Percentiles rank a stretch among this genome's conserved stretches.
Conservation (phyloP, 208 protist species). For the Leishmania mexicana region DNA sequence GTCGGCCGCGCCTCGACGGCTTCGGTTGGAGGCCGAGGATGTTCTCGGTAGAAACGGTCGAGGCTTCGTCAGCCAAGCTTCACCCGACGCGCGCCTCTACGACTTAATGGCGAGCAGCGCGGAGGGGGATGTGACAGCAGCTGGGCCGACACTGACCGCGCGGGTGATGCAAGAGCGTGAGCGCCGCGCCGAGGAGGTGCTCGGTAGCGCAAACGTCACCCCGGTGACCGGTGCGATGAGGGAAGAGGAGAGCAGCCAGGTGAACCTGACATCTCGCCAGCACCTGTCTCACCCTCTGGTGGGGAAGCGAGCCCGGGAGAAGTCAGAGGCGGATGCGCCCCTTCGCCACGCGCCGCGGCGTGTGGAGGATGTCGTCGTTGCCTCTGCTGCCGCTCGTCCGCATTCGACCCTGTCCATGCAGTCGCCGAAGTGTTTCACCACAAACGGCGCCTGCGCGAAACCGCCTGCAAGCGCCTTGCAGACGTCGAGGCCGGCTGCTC, state of each 20-base stretch:
- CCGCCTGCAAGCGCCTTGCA: not conserved
- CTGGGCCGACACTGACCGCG: constrained; percentile 15
- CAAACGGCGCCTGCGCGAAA: not conserved
- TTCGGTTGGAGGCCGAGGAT: constrained; percentile 61
- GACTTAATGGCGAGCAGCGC: not conserved
- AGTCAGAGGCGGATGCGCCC: not conserved
- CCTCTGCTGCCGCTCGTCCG: not conserved
- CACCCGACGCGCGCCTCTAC: not conserved
- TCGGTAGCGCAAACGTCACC: not conserved
- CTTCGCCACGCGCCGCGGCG: not conserved
- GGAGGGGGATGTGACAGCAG: not conserved
- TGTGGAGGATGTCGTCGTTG: not conserved
- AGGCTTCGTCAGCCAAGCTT: not conserved
- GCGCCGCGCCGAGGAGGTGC: constrained; percentile 12
- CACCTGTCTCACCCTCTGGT: not conserved
- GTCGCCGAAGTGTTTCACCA: no score
- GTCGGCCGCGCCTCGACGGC: constrained; percentile 8
- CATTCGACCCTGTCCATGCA: not conserved
- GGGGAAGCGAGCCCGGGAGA: constrained; percentile 4
- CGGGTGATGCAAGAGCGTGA: constrained; percentile 23
- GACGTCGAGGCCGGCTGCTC: not conserved
- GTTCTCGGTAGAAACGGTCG: constrained; percentile 18
- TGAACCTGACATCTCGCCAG: not conserved
- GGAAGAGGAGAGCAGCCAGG: not conserved
- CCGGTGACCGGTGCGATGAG: not conserved